Evolutionary conservation across 352 stramenopile species (phyloP), one percentile per base, ranked within the genome.

Genomic region (Sclerospora graminicola): DNA sequence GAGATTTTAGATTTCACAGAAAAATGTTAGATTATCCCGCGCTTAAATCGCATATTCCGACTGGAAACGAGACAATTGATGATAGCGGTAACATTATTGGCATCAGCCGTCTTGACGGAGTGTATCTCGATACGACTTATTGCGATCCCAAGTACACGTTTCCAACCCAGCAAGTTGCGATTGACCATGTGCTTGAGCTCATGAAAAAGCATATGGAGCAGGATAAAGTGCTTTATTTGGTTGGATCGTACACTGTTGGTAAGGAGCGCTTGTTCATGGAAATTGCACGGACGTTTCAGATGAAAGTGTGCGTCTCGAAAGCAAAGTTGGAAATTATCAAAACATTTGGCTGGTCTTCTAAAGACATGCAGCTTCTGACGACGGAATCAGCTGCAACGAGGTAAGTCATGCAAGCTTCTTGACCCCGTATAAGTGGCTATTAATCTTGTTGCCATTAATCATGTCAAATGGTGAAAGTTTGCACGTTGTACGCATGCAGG

Each of bases 101-200:
- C 30, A 28, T 51, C 11, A 60, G 53, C 5, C 64, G 69, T 8
- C 58, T 91, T 13, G 78, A 91, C 41, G 71, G 64, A 24, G 61
- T 98, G 20, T 98, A 97, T 57, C 58, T 98, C 5, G 95, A 98
- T 56, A 98, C 95, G 14, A 98, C 95, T 13, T 98, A 98, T 53
- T 97, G 90, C 35, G 68, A 98, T 60, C 61, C 81, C 13, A 97
- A 96, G 59, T 97, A 97, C 63, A 76, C 58, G 5, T 95, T 98
- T 49, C 92, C 94, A 20, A 87, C 84, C 1, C 95, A 98, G 58
- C 50, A 84, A 33, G 54, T 64, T 19, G 67, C 76, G 5, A 69
- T 93, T 28, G 33, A 69, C 16, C 76, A 90, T 31, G 57, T 61
- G 20, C 55, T 89, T 9, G 46, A 62, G 14, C 69, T 93, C 28